Conservation (phyloP, 495 filamentous ascomycete species). For the Annulohypoxylon nitens region DNA sequence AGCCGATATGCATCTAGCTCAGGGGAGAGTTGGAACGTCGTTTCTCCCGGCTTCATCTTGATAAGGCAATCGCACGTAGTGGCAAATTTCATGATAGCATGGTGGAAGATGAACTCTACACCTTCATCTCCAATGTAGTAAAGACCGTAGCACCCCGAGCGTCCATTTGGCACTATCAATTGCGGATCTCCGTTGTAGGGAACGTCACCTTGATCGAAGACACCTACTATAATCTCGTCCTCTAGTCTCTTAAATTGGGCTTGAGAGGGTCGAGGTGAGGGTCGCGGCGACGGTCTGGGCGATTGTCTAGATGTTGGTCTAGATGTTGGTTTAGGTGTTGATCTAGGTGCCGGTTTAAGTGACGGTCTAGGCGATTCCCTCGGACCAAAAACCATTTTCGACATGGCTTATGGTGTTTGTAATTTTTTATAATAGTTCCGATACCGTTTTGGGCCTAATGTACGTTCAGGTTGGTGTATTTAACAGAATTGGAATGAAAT, state of each 20-base stretch:
- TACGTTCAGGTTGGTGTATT: neutral
- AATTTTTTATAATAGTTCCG: neutral
- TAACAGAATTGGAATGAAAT: neutral
- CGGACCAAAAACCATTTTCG: conserved; percentile 2
- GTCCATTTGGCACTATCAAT: conserved; percentile 23
- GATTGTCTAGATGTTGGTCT: too few relatives aligned
- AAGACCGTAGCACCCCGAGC: conserved; percentile 24
- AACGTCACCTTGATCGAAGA: conserved; percentile 14
- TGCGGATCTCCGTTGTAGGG: conserved; percentile 11
- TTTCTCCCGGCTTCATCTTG: neutral
- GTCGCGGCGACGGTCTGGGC: too few relatives aligned
- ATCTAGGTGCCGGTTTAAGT: neutral
- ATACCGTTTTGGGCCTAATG: neutral
- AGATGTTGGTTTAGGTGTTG: too few relatives aligned
- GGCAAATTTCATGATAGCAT: conserved; percentile 9
- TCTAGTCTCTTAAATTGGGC: conserved; percentile 12
- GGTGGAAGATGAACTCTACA: conserved; percentile 29
- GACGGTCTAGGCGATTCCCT: neutral
- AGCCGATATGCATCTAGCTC: conserved; percentile 25
- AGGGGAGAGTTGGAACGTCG: neutral
- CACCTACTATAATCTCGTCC: conserved; percentile 3
- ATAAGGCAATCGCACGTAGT: conserved; percentile 26
- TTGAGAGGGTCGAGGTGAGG: neutral
- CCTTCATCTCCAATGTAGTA: neutral
- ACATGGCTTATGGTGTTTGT: neutral